phyloP scores from a whole-genome alignment of 2,329 filamentous ascomycete genomes.

The Nannizziopsis arthrosporioides region DNA sequence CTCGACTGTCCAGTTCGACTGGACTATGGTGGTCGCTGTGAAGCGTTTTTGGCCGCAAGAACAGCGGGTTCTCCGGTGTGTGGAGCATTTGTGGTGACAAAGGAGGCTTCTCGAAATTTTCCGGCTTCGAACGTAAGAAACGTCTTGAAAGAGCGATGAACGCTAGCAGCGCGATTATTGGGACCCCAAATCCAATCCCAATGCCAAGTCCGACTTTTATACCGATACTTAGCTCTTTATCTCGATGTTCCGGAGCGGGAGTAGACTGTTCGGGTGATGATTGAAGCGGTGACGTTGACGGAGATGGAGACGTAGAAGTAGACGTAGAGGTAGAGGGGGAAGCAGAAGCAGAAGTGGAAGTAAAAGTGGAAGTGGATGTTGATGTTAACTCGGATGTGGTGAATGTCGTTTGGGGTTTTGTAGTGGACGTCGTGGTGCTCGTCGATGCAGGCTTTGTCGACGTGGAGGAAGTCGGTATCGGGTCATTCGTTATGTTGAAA shows the following conservation, averaged over 20 bases:
- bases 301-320: neutral
- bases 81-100: no score
- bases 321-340: neutral
- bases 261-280: no score
- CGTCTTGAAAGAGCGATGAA: neutral
- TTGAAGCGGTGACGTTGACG: neutral
- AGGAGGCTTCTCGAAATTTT: neutral
- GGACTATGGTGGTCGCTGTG: no score
- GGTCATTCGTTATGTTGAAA: conserved; percentile 9
- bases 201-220: conserved; percentile 1
- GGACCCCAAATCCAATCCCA: conserved; percentile 2
- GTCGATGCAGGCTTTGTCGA: neutral
- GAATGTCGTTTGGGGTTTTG: neutral
- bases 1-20: no score
- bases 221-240: neutral
- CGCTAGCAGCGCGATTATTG: neutral
- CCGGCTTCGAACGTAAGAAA: neutral
- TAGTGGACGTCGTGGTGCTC: neutral
- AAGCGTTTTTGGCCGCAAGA: no score
- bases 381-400: neutral
- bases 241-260: neutral
- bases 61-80: no score
- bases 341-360: neutral
- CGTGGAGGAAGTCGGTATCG: neutral
- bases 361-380: neutral